Evolutionary conservation across 352 stramenopile genomes (phyloP).

Genomic region (Phytophthora parvispora): DNA sequence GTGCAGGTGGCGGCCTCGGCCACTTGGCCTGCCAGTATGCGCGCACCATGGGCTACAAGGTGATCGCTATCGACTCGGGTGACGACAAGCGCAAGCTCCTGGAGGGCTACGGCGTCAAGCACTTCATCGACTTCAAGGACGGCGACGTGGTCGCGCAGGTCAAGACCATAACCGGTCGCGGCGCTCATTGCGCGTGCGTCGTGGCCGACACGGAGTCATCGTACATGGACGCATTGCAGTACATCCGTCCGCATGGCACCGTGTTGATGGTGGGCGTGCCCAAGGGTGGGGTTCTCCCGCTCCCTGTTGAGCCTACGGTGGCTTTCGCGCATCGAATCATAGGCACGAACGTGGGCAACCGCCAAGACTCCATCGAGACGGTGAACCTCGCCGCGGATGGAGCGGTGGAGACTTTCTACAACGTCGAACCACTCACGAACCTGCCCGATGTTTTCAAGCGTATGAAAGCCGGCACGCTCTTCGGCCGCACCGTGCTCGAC

Average conservation of each 20-base stretch:
- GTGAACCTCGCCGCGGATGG: constrained; percentile 58
- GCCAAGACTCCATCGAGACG: constrained; percentile 63
- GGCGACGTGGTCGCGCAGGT: constrained; percentile 54
- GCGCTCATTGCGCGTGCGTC: constrained; percentile 74
- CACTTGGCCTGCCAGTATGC: constrained; percentile 75
- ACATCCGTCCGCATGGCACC: constrained; percentile 74
- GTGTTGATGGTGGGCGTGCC: constrained; percentile 78
- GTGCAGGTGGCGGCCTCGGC: constrained; percentile 25
- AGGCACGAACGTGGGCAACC: constrained; percentile 62
- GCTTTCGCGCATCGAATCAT: constrained; percentile 55
- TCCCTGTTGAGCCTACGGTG: constrained; percentile 43
- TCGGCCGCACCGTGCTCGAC: constrained; percentile 56
- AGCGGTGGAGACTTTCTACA: constrained; percentile 54
- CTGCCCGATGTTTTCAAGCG: constrained; percentile 55
- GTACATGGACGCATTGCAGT: constrained; percentile 58
- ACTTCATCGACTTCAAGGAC: constrained; percentile 80
- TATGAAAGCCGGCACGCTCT: constrained; percentile 47
- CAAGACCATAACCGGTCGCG: constrained; percentile 43
- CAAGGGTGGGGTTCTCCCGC: constrained; percentile 43
- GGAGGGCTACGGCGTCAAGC: constrained; percentile 62
- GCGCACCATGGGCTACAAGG: neutral
- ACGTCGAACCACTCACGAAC: constrained; percentile 44
- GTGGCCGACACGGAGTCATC: constrained; percentile 69
- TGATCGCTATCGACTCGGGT: constrained; percentile 62
- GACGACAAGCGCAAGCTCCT: constrained; percentile 70